These are phyloP conservation scores for Trypanosoma platydactyli DNA, from an alignment of 208 protist species.

Conservation along the genomic window DNA sequence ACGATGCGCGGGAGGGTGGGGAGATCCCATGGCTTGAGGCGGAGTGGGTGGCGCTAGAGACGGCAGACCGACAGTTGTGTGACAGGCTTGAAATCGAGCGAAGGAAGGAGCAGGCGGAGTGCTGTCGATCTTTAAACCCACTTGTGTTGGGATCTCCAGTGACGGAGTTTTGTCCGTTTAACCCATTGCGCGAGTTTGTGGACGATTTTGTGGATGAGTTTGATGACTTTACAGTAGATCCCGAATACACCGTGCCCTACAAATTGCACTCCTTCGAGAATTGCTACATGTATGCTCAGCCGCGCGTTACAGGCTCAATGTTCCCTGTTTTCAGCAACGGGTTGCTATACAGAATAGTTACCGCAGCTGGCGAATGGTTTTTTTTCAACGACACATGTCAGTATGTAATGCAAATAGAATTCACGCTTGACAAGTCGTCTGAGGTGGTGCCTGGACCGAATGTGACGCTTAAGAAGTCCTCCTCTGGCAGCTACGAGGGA, in stretches of 20 bases:
- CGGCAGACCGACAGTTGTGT: too few species aligned
- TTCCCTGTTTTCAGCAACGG: conserved; percentile 52
- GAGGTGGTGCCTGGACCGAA: conserved; percentile 48
- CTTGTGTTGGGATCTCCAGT: too few species aligned
- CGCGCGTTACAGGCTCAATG: conserved; percentile 40
- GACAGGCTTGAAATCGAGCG: too few species aligned
- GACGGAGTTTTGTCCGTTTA: too few species aligned
- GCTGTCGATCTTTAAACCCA: too few species aligned
- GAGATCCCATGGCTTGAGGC: too few species aligned
- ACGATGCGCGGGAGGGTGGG: too few species aligned
- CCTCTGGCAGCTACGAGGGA: conserved; percentile 13
- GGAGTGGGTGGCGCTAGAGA: too few species aligned
- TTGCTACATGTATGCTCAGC: conserved; percentile 40
- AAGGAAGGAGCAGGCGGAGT: too few species aligned
- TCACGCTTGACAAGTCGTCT: conserved; percentile 57
- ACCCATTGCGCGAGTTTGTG: too few species aligned
- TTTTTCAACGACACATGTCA: conserved; percentile 80
- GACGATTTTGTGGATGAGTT: neutral
- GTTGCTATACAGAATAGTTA: conserved; percentile 46
- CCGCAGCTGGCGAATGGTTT: conserved; percentile 33
- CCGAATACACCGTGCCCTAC: neutral
- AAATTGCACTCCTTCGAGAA: neutral
- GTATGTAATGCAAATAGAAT: conserved; percentile 65
- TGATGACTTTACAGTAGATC: neutral
- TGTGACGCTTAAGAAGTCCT: conserved; percentile 39